These are phyloP conservation scores for Ilyonectria sp. DNA, from an alignment of 2,329 filamentous ascomycete species.

Conservation along the genomic window DNA sequence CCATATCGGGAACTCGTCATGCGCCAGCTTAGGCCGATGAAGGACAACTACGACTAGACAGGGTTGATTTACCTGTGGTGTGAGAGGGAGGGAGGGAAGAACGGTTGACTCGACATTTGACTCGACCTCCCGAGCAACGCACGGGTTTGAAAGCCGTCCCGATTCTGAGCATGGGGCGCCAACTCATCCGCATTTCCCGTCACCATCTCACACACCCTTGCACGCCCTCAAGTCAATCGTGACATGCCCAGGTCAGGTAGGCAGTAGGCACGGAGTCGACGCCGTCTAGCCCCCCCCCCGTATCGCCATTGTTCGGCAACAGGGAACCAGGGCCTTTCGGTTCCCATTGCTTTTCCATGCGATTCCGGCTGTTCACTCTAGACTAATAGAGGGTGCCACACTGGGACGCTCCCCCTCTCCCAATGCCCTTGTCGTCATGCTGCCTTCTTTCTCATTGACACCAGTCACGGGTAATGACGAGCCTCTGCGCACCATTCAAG, in stretches of 20 bases:
- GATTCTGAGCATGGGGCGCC: constrained; percentile 41
- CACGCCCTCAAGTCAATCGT: constrained; percentile 46
- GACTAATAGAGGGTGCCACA: constrained; percentile 21
- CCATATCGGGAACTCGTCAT: constrained; percentile 25
- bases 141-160: constrained; percentile 33
- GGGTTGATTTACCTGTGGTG: constrained; percentile 17
- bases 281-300: constrained; percentile 25
- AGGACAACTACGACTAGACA: constrained; percentile 14
- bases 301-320: constrained; percentile 30
- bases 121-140: constrained; percentile 21
- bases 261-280: constrained; percentile 30
- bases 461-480: constrained; percentile 36
- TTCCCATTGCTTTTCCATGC: constrained; percentile 20
- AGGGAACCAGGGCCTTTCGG: constrained; percentile 26
- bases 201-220: constrained; percentile 45
- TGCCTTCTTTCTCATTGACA: constrained; percentile 29
- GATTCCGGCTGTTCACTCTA: constrained; percentile 24
- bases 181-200: constrained; percentile 50
- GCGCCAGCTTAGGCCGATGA: constrained; percentile 1
- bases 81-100: constrained; percentile 22
- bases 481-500: constrained; percentile 34
- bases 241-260: constrained; percentile 25
- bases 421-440: constrained; percentile 35
- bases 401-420: constrained; percentile 30
- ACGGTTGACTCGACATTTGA: constrained; percentile 7